phyloP scores from a whole-genome alignment of 306 rosid genomes.

The Sicyos baderoa region DNA sequence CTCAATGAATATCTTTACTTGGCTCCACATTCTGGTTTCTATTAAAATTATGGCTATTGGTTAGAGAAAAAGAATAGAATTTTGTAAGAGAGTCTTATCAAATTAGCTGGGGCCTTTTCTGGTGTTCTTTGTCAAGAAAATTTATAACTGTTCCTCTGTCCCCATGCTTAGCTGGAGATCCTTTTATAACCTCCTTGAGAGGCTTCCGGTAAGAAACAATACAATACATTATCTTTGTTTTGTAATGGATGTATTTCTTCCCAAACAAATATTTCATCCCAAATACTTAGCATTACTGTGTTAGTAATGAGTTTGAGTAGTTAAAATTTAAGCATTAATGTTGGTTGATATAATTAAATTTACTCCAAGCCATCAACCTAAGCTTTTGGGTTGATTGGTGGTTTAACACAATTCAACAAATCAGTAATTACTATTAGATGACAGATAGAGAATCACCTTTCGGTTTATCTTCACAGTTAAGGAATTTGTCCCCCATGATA shows the following conservation, averaged over 20 bases:
- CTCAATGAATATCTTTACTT: not conserved
- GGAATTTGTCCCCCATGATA: conserved; percentile 57
- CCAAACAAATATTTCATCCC: conserved; percentile 6
- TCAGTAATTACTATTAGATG: not conserved
- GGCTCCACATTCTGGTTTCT: not conserved
- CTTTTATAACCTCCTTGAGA: not conserved
- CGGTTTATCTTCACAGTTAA: conserved; percentile 58
- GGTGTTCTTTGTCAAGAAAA: not conserved
- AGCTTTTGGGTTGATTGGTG: too few relatives aligned
- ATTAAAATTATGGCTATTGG: not conserved
- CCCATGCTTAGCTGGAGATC: not conserved
- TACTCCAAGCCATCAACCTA: too few relatives aligned
- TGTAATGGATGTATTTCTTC: conserved; percentile 1
- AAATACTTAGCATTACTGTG: not conserved
- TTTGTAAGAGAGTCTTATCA: not conserved
- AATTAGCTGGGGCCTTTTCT: not conserved
- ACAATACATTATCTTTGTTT: not conserved
- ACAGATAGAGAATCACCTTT: conserved; percentile 39
- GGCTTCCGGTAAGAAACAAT: not conserved
- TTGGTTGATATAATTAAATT: too few relatives aligned
- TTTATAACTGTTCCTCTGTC: not conserved
- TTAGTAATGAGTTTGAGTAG: not conserved
- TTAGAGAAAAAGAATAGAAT: not conserved
- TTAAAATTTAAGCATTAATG: not conserved
- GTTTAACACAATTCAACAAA: too few relatives aligned